Percentiles rank a stretch among this genome's conserved stretches.
Conservation (phyloP, 306 rosid species). For the Acmispon strigosus region DNA sequence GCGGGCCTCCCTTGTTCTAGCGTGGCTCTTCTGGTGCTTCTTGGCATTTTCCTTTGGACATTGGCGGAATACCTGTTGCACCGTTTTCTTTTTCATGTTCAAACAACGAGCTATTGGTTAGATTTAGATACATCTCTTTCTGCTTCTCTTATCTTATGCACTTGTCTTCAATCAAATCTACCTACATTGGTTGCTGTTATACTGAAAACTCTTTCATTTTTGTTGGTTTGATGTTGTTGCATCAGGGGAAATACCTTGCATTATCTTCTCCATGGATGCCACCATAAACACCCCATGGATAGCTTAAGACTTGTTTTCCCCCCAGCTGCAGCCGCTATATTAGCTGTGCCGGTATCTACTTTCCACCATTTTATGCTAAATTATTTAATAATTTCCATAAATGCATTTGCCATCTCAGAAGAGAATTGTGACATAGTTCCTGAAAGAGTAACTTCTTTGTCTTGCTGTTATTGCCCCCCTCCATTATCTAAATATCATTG, state of each 20-base stretch:
- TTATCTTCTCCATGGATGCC: constrained; percentile 96
- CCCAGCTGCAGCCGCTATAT: constrained; percentile 62
- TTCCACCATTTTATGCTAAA: not conserved
- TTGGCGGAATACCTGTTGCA: constrained; percentile 77
- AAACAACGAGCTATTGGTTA: constrained; percentile 78
- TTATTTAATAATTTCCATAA: not conserved
- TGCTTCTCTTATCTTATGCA: not conserved
- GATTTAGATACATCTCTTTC: not conserved
- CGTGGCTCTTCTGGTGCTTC: constrained; percentile 26
- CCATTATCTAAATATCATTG: not conserved
- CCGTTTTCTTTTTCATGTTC: constrained; percentile 79
- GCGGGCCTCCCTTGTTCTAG: constrained; percentile 40
- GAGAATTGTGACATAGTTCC: not conserved
- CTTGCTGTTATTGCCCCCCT: not conserved
- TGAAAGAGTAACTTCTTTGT: not conserved
- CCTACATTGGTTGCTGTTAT: not conserved
- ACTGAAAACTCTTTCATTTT: not conserved
- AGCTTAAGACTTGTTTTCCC: constrained; percentile 90
- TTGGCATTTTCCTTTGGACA: constrained; percentile 72
- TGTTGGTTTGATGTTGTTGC: not conserved
- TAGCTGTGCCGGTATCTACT: constrained; percentile 48
- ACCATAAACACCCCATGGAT: constrained; percentile 98
- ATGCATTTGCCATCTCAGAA: not conserved
- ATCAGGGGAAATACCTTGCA: constrained; percentile 79
- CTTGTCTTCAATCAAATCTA: not conserved